phyloP scores from a whole-genome alignment of 192 early-diverging fungal genomes.

The Kickxella alabastrina region DNA sequence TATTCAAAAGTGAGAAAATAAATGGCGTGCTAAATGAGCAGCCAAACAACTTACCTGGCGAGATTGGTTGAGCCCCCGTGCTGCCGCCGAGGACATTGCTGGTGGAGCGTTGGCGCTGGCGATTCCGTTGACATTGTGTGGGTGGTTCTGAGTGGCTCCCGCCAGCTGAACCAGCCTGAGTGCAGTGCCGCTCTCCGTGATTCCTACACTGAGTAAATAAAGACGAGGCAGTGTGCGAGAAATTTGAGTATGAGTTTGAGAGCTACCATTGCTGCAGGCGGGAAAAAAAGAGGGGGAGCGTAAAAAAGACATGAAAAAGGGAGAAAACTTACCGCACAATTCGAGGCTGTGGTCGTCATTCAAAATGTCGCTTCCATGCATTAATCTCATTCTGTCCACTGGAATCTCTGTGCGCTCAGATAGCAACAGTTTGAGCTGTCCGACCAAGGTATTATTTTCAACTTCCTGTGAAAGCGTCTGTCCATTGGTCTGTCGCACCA shows the following conservation, averaged over 20 bases:
- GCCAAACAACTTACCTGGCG: constrained; percentile 29
- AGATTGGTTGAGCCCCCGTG: constrained; percentile 12
- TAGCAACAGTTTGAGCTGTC: constrained; percentile 28
- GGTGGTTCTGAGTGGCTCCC: constrained; percentile 2
- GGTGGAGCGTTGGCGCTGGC: constrained; percentile 9
- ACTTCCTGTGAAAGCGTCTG: constrained; percentile 18
- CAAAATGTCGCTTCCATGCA: constrained; percentile 33
- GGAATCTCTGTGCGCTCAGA: constrained; percentile 31
- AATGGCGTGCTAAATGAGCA: background rate
- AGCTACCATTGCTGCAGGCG: background rate
- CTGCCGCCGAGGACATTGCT: constrained; percentile 1
- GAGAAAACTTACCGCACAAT: constrained; percentile 28
- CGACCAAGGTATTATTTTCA: too few species aligned
- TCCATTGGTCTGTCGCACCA: constrained; percentile 35
- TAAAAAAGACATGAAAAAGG: background rate
- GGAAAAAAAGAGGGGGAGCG: background rate
- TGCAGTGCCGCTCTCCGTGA: constrained; percentile 13
- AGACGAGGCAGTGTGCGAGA: background rate
- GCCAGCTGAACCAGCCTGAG: constrained; percentile 38
- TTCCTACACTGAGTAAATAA: background rate
- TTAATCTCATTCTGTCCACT: constrained; percentile 31
- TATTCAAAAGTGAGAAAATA: too few species aligned
- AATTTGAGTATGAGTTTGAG: too few species aligned
- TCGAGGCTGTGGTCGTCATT: constrained; percentile 32
- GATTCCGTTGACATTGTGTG: constrained; percentile 30